These are phyloP conservation scores for Cornus suecica DNA, from an alignment of 148 eudicot species.

Conservation along the genomic window DNA sequence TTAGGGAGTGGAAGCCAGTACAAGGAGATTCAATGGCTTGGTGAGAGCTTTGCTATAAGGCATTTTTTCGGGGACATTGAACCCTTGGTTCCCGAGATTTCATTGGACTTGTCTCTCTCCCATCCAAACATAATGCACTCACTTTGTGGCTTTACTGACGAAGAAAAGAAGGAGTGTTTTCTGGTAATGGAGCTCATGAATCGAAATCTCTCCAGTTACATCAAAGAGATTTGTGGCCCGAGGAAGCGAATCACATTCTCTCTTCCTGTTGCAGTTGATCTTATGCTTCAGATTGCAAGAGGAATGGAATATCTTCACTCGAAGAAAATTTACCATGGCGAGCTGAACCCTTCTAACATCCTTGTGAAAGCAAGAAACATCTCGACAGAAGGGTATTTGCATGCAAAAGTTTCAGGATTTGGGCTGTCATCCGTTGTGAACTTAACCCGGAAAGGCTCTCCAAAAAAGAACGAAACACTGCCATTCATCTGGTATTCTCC, in stretches of 20 bases:
- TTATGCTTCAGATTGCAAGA: slow-evolving; percentile 84
- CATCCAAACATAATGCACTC: slow-evolving; percentile 68
- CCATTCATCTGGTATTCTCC: slow-evolving; percentile 76
- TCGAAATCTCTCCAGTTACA: slow-evolving; percentile 45
- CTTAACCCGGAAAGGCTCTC: slow-evolving; percentile 22
- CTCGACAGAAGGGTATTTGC: slow-evolving; percentile 44
- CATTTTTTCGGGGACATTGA: slow-evolving; percentile 50
- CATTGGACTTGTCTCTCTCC: slow-evolving; percentile 40
- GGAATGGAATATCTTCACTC: slow-evolving; percentile 90
- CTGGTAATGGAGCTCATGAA: slow-evolving; percentile 77
- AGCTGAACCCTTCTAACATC: slow-evolving; percentile 64
- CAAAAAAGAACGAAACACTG: slow-evolving; percentile 27
- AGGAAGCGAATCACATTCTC: slow-evolving; percentile 54
- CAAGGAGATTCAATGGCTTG: slow-evolving; percentile 81
- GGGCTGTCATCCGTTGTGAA: slow-evolving; percentile 38
- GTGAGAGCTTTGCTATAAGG: slow-evolving; percentile 66
- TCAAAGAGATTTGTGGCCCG: slow-evolving; percentile 49
- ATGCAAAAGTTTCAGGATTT: slow-evolving; percentile 58
- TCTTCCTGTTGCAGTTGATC: slow-evolving; percentile 56
- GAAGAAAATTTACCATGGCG: slow-evolving; percentile 61
- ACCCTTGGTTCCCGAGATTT: slow-evolving; percentile 39
- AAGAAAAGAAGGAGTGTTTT: slow-evolving; percentile 62
- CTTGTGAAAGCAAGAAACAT: slow-evolving; percentile 39
- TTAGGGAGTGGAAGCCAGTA: slow-evolving; percentile 59
- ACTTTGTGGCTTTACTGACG: slow-evolving; percentile 59